Base-by-base conservation (phyloP, 768 basidiomycete species). In the Phaffia tasmanica region DNA sequence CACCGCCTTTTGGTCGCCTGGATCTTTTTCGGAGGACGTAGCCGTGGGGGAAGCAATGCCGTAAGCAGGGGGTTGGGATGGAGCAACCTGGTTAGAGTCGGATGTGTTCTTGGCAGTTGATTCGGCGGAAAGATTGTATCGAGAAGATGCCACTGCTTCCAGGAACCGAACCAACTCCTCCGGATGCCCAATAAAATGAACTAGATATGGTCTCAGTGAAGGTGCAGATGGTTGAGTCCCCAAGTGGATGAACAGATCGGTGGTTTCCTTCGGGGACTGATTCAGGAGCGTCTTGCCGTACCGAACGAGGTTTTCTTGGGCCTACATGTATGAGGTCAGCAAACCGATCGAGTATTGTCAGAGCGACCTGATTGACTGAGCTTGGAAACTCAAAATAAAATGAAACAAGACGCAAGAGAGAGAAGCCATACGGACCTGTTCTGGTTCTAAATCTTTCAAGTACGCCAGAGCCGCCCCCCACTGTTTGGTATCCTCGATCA, bases 111-210 rank as follows among this genome's bases (percentile, higher is more conserved):
- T 42, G 35, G 35, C 35, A 11, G 35, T 4, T 42, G 35, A 42
- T 66, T 68, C 62, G 21, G 89, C 79, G 25, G 77, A 80, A 74
- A 94, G 89, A 6, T 83, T 83, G 89, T 90, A 98, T 9, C 90
- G 80, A 29, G 83, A 80, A 50, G 77, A 72, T 1, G 90, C 88
- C 35, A 98, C 87, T 7, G 85, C 84, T 77, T 98, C 93, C 11
- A 99, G 81, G 75, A 97, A 98, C 1, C 82, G 79, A 50, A 89
- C 81, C 70, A 99, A 94, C 64, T 88, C 83, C 2, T 80, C 80
- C 66, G 86, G 83, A 71, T 93, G 89, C 72, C 94, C 89, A 48
- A 95, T 85, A 70, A 95, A 98, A 74, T 95, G 90, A 0, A 91
- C 86, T 73, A 97, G 98, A 75, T 90, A 98, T 42, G 87, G 79